Evolutionary conservation across 2,329 filamentous ascomycete species (phyloP), one percentile per base, ranked within the genome.

Genomic region (Stachybotrys chartarum): DNA sequence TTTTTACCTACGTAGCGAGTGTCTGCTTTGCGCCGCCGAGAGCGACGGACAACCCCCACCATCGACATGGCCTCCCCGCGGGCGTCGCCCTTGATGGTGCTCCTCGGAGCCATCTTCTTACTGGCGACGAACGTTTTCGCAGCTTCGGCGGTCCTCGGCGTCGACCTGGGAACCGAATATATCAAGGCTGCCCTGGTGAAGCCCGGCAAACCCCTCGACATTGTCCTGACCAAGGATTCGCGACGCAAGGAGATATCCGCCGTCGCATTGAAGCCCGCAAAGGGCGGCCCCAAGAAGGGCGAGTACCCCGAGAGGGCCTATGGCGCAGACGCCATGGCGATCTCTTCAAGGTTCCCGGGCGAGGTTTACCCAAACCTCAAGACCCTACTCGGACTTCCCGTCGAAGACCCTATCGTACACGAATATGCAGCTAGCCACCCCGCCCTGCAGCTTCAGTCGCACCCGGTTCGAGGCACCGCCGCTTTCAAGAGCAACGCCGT

Each of bases 361-460:
- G 93, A 99, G 69, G 91, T 97, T 63, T 99, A 95, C 75, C 88
- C 90, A 54, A 97, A 97, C 71, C 76, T 99, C 64, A 99, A 97
- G 78, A 80, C 86, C 48, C 82, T 99, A 35, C 78, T 99, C n/a
- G 94, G 93, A 44, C 78, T 96, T 16, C 75, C 81, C 12, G 74
- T 80, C 55, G 80, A 81, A 58, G 79, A 82, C 60, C 75, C 83
- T 12, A 73, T 83, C 48, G 84, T 90, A 24, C 75, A 83, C 60
- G 82, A 86, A 59, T 99, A 96, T 71, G 81, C 79, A 57, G 76
- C 78, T 54, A 81, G 90, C 52, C 91, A 95, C 73, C 94, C 94
- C 16, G 88, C 86, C 42, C 75, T 97, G 60, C 81, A 87, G 64
- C 69, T 95, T 53, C 82, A 85, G 65, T 70, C 79, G 7, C 77